A percentile compares a stretch with the other conserved stretches of the same genome.
Conservation (phyloP, 441 rosid species). For the Pelargonium fulgidum region DNA sequence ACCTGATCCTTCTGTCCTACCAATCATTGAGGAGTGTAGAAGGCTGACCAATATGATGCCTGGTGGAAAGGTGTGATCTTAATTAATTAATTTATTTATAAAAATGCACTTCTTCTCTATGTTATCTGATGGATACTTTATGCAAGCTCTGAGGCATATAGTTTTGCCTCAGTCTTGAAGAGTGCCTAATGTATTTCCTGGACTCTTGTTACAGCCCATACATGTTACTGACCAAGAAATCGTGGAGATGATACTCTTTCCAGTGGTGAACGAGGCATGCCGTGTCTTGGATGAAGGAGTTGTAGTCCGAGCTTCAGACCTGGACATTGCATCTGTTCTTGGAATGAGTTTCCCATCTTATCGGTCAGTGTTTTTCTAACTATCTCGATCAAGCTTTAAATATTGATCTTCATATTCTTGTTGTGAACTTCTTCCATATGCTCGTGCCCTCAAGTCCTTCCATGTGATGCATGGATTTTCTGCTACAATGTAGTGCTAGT, state of each 20-base stretch:
- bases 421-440: not conserved
- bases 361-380: constrained; percentile 42
- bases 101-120: not conserved
- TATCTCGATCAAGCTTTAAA: constrained; percentile 8
- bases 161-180: constrained; percentile 8
- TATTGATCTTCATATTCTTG: not conserved
- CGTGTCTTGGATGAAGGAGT: constrained; percentile 84
- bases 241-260: constrained; percentile 84
- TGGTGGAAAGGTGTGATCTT: constrained; percentile 58
- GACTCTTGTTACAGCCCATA: constrained; percentile 50
- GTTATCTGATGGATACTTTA: not conserved
- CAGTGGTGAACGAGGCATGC: constrained; percentile 92
- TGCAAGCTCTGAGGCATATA: not conserved
- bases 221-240: constrained; percentile 69
- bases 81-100: not conserved
- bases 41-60: constrained; percentile 69
- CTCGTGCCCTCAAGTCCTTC: constrained; percentile 1
- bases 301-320: constrained; percentile 83
- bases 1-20: constrained; percentile 69
- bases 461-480: not conserved
- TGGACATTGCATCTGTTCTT: constrained; percentile 81
- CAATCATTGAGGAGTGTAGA: constrained; percentile 66
- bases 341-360: constrained; percentile 98
- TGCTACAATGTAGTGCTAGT: not conserved
- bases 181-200: constrained; percentile 18